A percentile compares a stretch with the other conserved stretches of the same genome.
Evolutionary conservation across 306 rosid species (phyloP).

Genomic region (Citrullus colocynthis): DNA sequence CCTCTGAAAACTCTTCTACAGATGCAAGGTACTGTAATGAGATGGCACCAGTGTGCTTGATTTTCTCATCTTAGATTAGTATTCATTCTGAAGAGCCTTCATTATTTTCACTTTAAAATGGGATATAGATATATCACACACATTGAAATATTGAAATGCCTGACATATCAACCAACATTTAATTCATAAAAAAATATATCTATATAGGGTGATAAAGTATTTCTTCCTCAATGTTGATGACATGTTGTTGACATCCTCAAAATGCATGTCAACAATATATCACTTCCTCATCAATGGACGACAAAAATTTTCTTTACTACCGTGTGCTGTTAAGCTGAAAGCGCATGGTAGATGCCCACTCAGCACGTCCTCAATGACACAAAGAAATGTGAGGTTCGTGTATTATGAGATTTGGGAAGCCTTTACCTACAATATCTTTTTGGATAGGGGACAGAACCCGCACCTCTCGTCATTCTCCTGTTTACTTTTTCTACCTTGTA

Average conservation of each 20-base stretch:
- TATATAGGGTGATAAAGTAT: neutral
- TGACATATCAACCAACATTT: neutral
- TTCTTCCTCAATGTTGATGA: neutral
- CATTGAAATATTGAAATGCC: neutral
- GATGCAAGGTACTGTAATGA: constrained; percentile 36
- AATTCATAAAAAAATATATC: neutral
- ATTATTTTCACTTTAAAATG: neutral
- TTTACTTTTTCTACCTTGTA: neutral
- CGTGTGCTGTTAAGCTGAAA: neutral
- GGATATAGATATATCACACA: neutral
- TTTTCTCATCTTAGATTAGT: neutral
- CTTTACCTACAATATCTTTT: neutral
- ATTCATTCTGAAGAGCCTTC: neutral
- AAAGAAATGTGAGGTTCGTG: neutral
- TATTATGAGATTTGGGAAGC: neutral
- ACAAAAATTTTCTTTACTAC: neutral
- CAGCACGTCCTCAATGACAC: neutral
- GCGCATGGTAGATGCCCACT: neutral
- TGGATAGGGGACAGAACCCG: neutral
- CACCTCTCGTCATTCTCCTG: neutral
- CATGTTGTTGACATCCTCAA: neutral
- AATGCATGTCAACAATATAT: neutral
- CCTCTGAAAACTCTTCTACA: constrained; percentile 27
- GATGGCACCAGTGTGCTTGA: neutral
- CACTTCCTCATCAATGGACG: neutral